A percentile compares a stretch with the other conserved stretches of the same genome.
These are phyloP conservation scores for Gleditsia sinensis DNA, from an alignment of 306 rosid genomes.

Conservation along the genomic window DNA sequence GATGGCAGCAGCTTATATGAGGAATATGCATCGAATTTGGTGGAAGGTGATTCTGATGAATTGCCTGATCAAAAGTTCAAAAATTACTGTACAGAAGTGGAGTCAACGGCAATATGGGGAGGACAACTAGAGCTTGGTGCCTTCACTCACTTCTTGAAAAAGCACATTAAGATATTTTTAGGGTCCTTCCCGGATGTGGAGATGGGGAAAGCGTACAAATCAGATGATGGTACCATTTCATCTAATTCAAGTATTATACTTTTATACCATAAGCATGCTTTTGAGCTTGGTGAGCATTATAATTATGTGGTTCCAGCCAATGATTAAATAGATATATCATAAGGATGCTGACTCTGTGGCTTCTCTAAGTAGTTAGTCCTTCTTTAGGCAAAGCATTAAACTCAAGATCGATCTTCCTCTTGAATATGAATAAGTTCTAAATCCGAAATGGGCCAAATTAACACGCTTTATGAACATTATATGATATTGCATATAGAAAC, in stretches of 20 bases:
- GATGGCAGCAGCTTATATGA: conserved; percentile 62
- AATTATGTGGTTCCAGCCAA: conserved; percentile 55
- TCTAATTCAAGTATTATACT: conserved; percentile 47
- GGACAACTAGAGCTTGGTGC: conserved; percentile 74
- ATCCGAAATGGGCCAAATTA: conserved; percentile 30
- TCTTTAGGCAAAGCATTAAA: conserved; percentile 30
- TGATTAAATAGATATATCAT: conserved; percentile 41
- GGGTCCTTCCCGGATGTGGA: conserved; percentile 73
- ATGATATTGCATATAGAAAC: no score
- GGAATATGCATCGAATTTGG: conserved; percentile 44
- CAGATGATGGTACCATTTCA: conserved; percentile 26
- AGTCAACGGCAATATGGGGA: no score
- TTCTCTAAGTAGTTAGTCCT: conserved; percentile 31
- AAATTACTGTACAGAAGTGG: conserved; percentile 59
- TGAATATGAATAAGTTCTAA: conserved; percentile 26
- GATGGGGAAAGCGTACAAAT: conserved; percentile 67
- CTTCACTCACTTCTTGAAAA: conserved; percentile 55
- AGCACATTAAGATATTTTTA: conserved; percentile 55
- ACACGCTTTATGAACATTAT: no score
- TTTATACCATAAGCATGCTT: conserved; percentile 65
- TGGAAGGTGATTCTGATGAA: conserved; percentile 39
- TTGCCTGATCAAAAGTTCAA: conserved; percentile 48
- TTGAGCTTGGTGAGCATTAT: no score
- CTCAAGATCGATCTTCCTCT: conserved; percentile 20
- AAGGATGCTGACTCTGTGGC: conserved; percentile 30